Evolutionary conservation across 2,329 filamentous ascomycete genomes (phyloP).

Genomic region (Fusarium sp.): DNA sequence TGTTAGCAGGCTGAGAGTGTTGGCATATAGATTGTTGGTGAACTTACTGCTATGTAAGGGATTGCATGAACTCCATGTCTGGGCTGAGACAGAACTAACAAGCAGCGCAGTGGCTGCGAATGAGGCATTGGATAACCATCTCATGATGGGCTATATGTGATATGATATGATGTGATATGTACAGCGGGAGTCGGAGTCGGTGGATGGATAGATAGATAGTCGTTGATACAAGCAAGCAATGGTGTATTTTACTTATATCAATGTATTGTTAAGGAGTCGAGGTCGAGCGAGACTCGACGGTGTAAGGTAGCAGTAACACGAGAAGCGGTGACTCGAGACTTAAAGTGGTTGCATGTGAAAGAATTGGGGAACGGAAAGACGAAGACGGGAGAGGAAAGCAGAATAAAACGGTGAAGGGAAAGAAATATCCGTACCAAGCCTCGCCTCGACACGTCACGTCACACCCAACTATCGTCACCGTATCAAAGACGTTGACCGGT

Average conservation of each 20-base stretch:
- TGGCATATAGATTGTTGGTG: background rate
- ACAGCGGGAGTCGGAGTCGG: background rate
- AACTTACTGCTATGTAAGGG: slow-evolving; percentile 52
- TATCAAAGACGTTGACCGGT: slow-evolving; percentile 15
- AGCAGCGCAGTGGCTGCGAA: slow-evolving; percentile 43
- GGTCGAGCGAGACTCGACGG: slow-evolving; percentile 8
- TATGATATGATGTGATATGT: slow-evolving; percentile 14
- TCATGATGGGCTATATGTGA: slow-evolving; percentile 37
- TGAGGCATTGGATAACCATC: slow-evolving; percentile 30
- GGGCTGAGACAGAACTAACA: slow-evolving; percentile 46
- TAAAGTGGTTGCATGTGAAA: slow-evolving; percentile 14
- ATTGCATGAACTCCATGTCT: slow-evolving; percentile 57
- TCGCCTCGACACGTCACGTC: slow-evolving; percentile 28
- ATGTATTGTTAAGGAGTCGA: slow-evolving; percentile 5
- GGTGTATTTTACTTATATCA: background rate
- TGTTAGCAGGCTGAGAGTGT: background rate
- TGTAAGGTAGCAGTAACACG: slow-evolving; percentile 3
- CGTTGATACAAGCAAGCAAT: background rate
- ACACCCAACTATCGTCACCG: slow-evolving; percentile 10
- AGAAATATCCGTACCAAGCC: slow-evolving; percentile 14
- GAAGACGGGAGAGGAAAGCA: background rate
- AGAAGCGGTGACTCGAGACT: slow-evolving; percentile 4
- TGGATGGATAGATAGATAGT: background rate
- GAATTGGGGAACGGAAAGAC: background rate
- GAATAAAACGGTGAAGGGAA: slow-evolving; percentile 1